Evolutionary conservation across 2,329 filamentous ascomycete species (phyloP).

Genomic region (Pseudogymnoascus sp.): DNA sequence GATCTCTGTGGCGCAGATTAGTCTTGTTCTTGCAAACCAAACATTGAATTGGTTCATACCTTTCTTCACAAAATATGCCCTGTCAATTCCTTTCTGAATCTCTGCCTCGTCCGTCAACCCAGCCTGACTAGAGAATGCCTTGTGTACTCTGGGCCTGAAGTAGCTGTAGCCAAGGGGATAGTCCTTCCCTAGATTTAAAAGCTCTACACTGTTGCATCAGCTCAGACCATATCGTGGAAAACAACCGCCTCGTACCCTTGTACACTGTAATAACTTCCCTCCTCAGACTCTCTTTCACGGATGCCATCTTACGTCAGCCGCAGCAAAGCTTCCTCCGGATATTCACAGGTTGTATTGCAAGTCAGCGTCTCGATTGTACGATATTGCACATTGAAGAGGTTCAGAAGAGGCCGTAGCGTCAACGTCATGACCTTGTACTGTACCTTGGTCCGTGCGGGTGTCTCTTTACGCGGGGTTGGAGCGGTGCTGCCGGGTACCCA

Average conservation of each 20-base stretch:
- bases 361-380: neutral
- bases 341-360: neutral
- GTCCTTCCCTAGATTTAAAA: slow-evolving; percentile 73
- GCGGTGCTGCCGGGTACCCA: slow-evolving; percentile 16
- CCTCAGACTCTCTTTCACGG: slow-evolving; percentile 42
- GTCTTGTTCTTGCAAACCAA: neutral
- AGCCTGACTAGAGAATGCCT: slow-evolving; percentile 72
- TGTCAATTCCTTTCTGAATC: slow-evolving; percentile 65
- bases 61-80: slow-evolving; percentile 86
- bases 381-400: neutral
- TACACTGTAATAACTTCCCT: slow-evolving; percentile 77
- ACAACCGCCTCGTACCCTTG: slow-evolving; percentile 53
- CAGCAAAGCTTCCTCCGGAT: neutral
- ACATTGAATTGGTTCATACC: slow-evolving; percentile 39
- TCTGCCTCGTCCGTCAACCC: slow-evolving; percentile 60
- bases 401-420: neutral
- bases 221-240: neutral
- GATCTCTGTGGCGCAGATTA: slow-evolving; percentile 55
- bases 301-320: neutral
- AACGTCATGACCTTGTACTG: neutral
- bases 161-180: slow-evolving; percentile 81
- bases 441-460: neutral
- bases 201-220: slow-evolving; percentile 44
- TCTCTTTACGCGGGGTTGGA: slow-evolving; percentile 5
- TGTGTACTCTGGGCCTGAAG: slow-evolving; percentile 72